These are phyloP conservation scores for Penicillium sp. DNA, from an alignment of 2,329 filamentous ascomycete species.

Conservation along the genomic window DNA sequence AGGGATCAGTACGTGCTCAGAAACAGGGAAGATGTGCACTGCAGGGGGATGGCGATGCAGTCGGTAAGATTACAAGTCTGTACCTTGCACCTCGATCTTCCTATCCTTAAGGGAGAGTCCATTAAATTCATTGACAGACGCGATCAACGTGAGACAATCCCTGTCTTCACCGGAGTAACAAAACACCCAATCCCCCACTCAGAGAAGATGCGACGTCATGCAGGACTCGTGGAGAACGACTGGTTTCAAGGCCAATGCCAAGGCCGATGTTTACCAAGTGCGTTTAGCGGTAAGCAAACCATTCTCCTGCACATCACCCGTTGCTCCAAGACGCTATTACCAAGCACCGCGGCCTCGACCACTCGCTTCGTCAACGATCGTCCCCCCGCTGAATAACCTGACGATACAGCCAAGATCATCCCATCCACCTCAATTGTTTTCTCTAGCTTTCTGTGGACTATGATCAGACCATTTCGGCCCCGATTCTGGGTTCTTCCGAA, in stretches of 20 bases:
- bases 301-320: conserved; percentile 1
- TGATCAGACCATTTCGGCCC: neutral
- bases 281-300: neutral
- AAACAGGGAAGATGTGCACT: conserved; percentile 6
- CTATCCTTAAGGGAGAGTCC: neutral
- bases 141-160: conserved; percentile 1
- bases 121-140: neutral
- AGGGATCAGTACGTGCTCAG: neutral
- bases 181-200: neutral
- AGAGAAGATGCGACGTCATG: neutral
- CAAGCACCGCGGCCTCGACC: conserved; percentile 16
- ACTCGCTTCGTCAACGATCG: neutral
- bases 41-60: neutral
- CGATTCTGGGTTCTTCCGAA: neutral
- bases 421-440: neutral
- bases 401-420: conserved; percentile 3
- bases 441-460: no score
- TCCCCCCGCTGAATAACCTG: conserved; percentile 1
- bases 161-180: neutral
- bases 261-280: conserved; percentile 5
- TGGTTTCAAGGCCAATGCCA: neutral
- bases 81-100: neutral
- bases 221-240: neutral
- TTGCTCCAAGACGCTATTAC: conserved; percentile 12
- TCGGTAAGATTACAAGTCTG: neutral